Evolutionary conservation across 2,329 filamentous ascomycete species (phyloP).

Genomic region (Xylaria sp.): DNA sequence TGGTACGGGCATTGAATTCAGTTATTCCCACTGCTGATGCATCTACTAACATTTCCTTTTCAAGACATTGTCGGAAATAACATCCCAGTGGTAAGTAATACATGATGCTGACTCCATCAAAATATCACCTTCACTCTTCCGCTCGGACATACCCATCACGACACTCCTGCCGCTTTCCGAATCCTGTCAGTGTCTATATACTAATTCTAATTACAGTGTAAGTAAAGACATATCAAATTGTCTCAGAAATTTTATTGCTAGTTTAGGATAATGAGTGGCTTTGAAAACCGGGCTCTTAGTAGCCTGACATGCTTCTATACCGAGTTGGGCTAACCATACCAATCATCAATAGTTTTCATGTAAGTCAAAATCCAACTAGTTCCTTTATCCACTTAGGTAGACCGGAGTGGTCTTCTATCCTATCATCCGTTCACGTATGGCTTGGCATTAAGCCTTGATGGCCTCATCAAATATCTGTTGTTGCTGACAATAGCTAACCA

Average conservation of each 20-base stretch:
- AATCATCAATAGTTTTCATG: slow-evolving; percentile 36
- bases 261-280: slow-evolving; percentile 21
- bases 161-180: background rate
- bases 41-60: slow-evolving; percentile 29
- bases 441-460: background rate
- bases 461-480: background rate
- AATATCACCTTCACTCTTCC: background rate
- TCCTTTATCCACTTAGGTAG: slow-evolving; percentile 47
- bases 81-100: slow-evolving; percentile 40
- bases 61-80: slow-evolving; percentile 42
- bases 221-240: slow-evolving; percentile 23
- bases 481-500: slow-evolving; percentile 12
- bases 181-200: background rate
- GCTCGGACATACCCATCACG: background rate
- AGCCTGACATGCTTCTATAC: background rate
- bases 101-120: slow-evolving; percentile 3
- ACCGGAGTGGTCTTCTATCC: slow-evolving; percentile 46
- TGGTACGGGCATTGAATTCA: slow-evolving; percentile 55
- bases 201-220: slow-evolving; percentile 30
- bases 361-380: slow-evolving; percentile 17
- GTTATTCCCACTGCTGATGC: slow-evolving; percentile 13
- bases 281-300: background rate
- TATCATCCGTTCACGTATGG: slow-evolving; percentile 32
- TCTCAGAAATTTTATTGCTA: background rate
- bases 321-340: slow-evolving; percentile 15